Conservation (phyloP, 140 eudicot genomes). For the Ambrosia hybrid region DNA sequence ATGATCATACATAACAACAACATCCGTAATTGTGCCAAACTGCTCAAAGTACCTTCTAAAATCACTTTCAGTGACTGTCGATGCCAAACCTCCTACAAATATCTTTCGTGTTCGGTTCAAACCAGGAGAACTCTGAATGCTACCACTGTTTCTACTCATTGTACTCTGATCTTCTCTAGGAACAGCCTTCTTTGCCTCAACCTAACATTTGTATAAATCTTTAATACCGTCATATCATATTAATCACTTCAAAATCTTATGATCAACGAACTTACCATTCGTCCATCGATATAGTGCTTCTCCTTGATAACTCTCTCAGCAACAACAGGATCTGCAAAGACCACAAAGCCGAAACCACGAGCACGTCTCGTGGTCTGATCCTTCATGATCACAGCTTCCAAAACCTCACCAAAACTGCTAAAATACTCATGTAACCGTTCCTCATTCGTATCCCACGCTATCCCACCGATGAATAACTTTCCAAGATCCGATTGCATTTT, state of each 20-base stretch:
- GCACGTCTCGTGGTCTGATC: constrained; percentile 76
- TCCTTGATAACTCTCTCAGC: constrained; percentile 71
- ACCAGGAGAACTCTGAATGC: constrained; percentile 69
- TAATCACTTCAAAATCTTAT: background rate
- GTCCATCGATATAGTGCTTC: constrained; percentile 73
- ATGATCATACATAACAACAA: constrained; percentile 81
- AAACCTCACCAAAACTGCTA: constrained; percentile 56
- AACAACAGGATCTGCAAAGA: constrained; percentile 62
- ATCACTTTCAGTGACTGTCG: constrained; percentile 64
- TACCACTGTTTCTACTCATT: constrained; percentile 57
- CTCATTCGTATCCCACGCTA: constrained; percentile 73
- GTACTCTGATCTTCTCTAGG: constrained; percentile 70
- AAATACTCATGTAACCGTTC: constrained; percentile 68
- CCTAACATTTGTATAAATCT: constrained; percentile 27
- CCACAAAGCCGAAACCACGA: constrained; percentile 72
- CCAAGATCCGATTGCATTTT: constrained; percentile 82
- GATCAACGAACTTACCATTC: constrained; percentile 43
- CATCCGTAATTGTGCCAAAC: constrained; percentile 63
- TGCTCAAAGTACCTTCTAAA: constrained; percentile 63
- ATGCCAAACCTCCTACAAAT: constrained; percentile 75
- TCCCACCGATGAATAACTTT: constrained; percentile 67
- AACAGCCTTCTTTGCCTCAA: constrained; percentile 76
- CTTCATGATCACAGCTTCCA: constrained; percentile 76
- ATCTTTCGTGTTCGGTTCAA: constrained; percentile 61
- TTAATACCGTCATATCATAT: background rate